Evolutionary conservation across 371 early-diverging fungal species (phyloP).

Genomic region (Choanephora cucurbitarum): DNA sequence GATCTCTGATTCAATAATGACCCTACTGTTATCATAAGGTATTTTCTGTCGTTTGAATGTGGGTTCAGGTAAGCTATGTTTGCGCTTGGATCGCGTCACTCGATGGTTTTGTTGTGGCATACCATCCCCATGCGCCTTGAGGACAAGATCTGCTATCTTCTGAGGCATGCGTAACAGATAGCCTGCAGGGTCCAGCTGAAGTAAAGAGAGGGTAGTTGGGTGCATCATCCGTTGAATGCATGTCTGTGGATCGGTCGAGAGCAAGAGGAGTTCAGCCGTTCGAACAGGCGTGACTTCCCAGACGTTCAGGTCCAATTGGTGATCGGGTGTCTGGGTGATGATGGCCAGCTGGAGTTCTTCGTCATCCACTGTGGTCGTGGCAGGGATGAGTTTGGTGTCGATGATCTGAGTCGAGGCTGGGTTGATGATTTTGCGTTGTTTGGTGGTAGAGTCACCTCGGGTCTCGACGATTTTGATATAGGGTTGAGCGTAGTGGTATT

Average conservation of each 20-base stretch:
- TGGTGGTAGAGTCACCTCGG: constrained; percentile 6
- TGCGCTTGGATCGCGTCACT: not conserved
- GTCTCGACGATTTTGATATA: constrained; percentile 14
- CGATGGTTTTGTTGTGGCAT: not conserved
- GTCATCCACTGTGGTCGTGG: not conserved
- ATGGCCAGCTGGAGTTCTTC: not conserved
- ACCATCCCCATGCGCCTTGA: not conserved
- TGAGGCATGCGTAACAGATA: not conserved
- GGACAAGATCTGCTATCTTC: not conserved
- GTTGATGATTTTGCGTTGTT: constrained; percentile 10
- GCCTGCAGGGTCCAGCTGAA: not conserved
- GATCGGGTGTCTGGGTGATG: not conserved
- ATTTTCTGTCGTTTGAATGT: too few relatives aligned
- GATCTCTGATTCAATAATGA: too few relatives aligned
- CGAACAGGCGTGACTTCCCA: constrained; percentile 2
- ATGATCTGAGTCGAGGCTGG: constrained; percentile 2
- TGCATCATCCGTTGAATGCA: not conserved
- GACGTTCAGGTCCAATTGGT: constrained; percentile 2
- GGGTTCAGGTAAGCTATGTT: too few relatives aligned
- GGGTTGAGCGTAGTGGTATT: constrained; percentile 3
- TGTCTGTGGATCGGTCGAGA: constrained; percentile 1
- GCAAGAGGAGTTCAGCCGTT: not conserved
- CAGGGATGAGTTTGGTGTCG: not conserved
- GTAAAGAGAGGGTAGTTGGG: not conserved
- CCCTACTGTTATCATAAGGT: too few relatives aligned